Base-by-base conservation (phyloP, 208 protist genomes). In the Crithidia sp. region DNA sequence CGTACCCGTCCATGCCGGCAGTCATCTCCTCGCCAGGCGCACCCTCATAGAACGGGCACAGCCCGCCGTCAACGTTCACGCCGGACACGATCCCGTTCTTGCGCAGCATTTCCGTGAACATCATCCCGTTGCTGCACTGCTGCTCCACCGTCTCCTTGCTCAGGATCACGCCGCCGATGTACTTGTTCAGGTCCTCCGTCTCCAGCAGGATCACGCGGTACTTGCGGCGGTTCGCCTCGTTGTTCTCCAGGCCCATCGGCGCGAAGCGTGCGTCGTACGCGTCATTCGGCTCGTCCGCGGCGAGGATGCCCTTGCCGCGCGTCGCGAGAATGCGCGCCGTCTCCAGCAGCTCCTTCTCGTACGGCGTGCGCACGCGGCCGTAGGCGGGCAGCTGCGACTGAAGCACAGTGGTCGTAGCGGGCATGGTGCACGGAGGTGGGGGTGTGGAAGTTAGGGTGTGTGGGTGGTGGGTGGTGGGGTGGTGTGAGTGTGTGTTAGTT, bases 81-180 rank as follows among this genome's bases (percentile, higher is more conserved):
- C 28, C 28, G 28, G 28, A 28, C 28, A 28, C 28, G 28, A 28
- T 28, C 28, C 28, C 28, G 28, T 28, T 28, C 28, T 28, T 28
- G 28, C 28, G 28, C 28, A 28, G 28, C 28, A 28, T 28, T 28
- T 28, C 28, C 28, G 28, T 28, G 28, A 28, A 28, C 28, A 28
- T 28, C 28, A 28, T 28, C 28, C 28, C 28, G 28, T 28, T 28
- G 28, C 28, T 28, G 28, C 28, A 28, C 28, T 28, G 28, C 28
- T 28, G 97, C 72, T 77, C 84, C n/a, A 99, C 85, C 6, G 97
- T 98, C 84, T 99, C 98, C 56, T 99, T 97, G 82, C 93, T 98
- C 49, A 99, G 72, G 77, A 99, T 99, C 54, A 98, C 97, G 28
- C 28, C 28, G 28, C 28, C 28, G 28, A 28, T 28, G 28, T 28